Percentiles rank a stretch among this genome's conserved stretches.
phyloP scores from a whole-genome alignment of 306 rosid genomes.

The Dalbergia cochinchinensis region DNA sequence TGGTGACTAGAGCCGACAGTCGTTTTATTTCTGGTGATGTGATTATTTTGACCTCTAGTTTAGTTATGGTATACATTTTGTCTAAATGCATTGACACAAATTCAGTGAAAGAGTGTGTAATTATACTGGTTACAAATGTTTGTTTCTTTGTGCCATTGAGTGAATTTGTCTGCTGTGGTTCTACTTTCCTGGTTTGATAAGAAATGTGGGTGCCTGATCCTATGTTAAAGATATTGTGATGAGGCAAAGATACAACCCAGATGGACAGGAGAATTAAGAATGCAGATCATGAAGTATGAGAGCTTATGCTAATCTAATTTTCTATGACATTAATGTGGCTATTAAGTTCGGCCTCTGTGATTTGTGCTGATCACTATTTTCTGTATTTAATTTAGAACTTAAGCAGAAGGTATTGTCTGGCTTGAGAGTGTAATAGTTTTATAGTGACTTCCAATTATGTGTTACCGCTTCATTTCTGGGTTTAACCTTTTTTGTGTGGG shows the following conservation, averaged over 20 bases:
- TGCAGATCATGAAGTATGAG: not conserved
- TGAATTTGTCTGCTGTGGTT: not conserved
- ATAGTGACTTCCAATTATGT: not conserved
- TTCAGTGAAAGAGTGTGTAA: not conserved
- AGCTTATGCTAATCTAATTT: not conserved
- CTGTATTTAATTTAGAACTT: not conserved
- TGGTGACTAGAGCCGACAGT: not conserved
- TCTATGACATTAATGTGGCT: not conserved
- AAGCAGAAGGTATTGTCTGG: not conserved
- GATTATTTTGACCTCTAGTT: not conserved
- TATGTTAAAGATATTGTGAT: not conserved
- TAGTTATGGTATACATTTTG: not conserved
- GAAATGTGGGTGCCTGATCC: not conserved
- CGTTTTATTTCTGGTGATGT: not conserved
- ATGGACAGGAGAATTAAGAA: not conserved
- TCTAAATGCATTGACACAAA: conserved; percentile 2
- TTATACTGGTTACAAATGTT: conserved; percentile 3
- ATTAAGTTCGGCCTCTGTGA: not conserved
- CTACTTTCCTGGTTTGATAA: conserved; percentile 10
- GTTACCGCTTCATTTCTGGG: not conserved
- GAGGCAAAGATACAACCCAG: not conserved
- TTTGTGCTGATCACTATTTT: not conserved
- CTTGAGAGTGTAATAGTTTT: not conserved
- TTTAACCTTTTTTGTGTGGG: not conserved
- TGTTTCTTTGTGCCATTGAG: not conserved